Evolutionary conservation across 306 rosid genomes (phyloP).

Genomic region (Rosa multiflora): DNA sequence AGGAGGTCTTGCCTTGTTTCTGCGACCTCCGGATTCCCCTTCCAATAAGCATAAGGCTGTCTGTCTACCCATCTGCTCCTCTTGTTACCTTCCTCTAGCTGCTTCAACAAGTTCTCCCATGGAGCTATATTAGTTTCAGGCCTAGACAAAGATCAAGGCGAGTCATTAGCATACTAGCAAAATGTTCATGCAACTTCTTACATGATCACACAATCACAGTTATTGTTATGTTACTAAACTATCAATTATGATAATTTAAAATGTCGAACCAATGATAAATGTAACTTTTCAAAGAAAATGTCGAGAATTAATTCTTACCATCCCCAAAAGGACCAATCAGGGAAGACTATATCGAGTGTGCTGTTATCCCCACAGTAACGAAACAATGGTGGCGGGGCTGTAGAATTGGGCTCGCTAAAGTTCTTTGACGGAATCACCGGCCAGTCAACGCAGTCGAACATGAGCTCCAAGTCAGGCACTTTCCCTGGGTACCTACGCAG

Average conservation of each 20-base stretch:
- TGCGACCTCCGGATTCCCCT: slow-evolving; percentile 80
- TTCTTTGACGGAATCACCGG: slow-evolving; percentile 35
- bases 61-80: slow-evolving; percentile 61
- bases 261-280: too few relatives aligned
- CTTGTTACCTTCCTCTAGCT: slow-evolving; percentile 66
- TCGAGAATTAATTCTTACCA: slow-evolving; percentile 42
- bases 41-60: slow-evolving; percentile 90
- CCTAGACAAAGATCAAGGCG: slow-evolving; percentile 35
- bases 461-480: slow-evolving; percentile 75
- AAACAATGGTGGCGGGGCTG: slow-evolving; percentile 65
- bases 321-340: slow-evolving; percentile 99
- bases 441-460: slow-evolving; percentile 96
- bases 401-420: slow-evolving; percentile 30
- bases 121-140: slow-evolving; percentile 80
- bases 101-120: slow-evolving; percentile 65
- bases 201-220: not conserved
- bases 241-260: not conserved
- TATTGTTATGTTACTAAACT: not conserved
- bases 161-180: not conserved
- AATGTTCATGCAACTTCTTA: not conserved
- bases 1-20: slow-evolving; percentile 73
- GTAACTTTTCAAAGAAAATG: not conserved
- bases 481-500: slow-evolving; percentile 75
- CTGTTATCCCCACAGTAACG: slow-evolving; percentile 70
- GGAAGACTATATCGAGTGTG: slow-evolving; percentile 78